These are phyloP conservation scores for Ochromonadaceae sp. DNA, from an alignment of 352 stramenopile genomes.

Conservation along the genomic window DNA sequence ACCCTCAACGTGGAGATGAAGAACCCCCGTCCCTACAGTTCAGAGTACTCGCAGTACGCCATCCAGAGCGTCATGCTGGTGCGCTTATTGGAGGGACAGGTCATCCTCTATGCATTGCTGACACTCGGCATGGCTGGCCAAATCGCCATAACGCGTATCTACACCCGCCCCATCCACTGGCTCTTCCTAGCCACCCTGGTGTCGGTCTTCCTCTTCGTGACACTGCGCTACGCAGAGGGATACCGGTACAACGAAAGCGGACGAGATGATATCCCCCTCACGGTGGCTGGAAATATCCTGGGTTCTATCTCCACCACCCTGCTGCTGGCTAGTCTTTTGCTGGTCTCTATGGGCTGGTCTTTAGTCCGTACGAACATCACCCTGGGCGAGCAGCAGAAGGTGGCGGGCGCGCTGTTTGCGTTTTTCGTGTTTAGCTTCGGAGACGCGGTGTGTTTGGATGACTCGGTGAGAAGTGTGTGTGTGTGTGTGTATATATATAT, in stretches of 20 bases:
- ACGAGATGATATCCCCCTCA: no score
- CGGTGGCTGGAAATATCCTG: no score
- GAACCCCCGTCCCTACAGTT: not conserved
- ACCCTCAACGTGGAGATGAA: not conserved
- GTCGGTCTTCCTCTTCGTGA: not conserved
- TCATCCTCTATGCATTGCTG: not conserved
- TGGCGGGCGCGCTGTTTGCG: not conserved
- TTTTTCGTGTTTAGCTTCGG: not conserved
- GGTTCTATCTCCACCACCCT: no score
- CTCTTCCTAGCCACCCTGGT: not conserved
- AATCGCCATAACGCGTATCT: not conserved
- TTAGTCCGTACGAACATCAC: not conserved
- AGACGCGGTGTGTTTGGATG: not conserved
- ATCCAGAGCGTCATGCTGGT: not conserved
- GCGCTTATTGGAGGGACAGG: not conserved
- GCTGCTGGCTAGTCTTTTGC: no score
- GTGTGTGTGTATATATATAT: no score
- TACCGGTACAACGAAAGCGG: no score
- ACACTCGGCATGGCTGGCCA: not conserved
- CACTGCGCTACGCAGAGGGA: not conserved
- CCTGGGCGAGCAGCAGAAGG: not conserved
- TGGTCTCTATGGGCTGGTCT: not conserved
- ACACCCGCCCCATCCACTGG: not conserved
- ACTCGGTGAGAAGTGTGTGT: not conserved
- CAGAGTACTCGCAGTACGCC: not conserved